Percentiles rank a stretch among this genome's conserved stretches.
Conservation (phyloP, 495 filamentous ascomycete genomes). For the Aspergillus nanangensis region DNA sequence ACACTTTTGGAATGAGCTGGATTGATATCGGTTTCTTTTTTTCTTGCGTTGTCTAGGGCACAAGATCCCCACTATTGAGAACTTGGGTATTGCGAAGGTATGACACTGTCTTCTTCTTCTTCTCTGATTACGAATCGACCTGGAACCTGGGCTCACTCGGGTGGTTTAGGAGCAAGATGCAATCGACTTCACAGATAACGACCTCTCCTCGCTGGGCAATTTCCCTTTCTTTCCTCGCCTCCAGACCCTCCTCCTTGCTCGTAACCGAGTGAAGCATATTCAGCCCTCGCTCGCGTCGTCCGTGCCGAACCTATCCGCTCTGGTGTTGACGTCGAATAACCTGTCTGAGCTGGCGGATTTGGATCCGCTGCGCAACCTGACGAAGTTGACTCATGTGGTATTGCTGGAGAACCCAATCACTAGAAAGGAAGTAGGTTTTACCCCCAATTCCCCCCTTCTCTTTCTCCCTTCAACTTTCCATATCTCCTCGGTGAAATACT, state of each 20-base stretch:
- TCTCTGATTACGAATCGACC: no score
- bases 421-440: slow-evolving; percentile 75
- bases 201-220: slow-evolving; percentile 82
- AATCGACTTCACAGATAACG: slow-evolving; percentile 98
- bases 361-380: slow-evolving; percentile 70
- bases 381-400: slow-evolving; percentile 69
- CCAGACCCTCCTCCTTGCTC: slow-evolving; percentile 78
- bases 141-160: no score
- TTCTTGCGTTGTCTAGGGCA: slow-evolving; percentile 69
- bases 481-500: no score
- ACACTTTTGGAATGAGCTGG: slow-evolving; percentile 73
- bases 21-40: slow-evolving; percentile 77
- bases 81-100: slow-evolving; percentile 91
- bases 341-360: slow-evolving; percentile 79
- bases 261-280: slow-evolving; percentile 81
- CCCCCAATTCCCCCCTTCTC: background rate
- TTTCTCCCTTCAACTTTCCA: no score
- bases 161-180: slow-evolving; percentile 69
- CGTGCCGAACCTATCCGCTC: slow-evolving; percentile 70
- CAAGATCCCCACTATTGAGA: slow-evolving; percentile 97
- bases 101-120: slow-evolving; percentile 17
- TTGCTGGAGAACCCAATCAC: slow-evolving; percentile 85
- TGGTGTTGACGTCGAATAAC: slow-evolving; percentile 76
- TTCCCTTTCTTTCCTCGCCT: slow-evolving; percentile 92
- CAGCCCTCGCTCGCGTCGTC: slow-evolving; percentile 67